phyloP scores from a whole-genome alignment of 1,284 basidiomycete species.

The Trametes sp. region DNA sequence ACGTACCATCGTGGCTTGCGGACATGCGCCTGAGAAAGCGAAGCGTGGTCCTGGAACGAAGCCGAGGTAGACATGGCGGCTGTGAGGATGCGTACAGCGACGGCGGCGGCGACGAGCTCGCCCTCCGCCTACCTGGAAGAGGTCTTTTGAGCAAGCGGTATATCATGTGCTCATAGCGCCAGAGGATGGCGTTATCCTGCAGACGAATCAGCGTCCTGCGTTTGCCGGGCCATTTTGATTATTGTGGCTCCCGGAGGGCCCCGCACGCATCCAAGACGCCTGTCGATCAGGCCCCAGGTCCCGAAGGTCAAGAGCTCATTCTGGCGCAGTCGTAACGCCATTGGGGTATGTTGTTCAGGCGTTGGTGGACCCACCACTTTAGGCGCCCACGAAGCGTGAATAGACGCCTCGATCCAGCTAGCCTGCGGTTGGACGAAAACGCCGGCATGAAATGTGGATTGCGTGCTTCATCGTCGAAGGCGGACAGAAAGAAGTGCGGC shows the following conservation, averaged over 20 bases:
- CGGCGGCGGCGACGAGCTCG: not conserved
- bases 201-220: not conserved
- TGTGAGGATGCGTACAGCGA: not conserved
- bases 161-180: conserved; percentile 5
- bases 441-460: too few species aligned
- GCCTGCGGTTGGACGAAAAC: too few species aligned
- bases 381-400: not conserved
- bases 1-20: conserved; percentile 19
- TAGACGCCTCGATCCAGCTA: not conserved
- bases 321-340: not conserved
- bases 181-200: conserved; percentile 4
- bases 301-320: not conserved
- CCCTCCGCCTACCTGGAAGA: too few species aligned
- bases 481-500: too few species aligned
- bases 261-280: not conserved
- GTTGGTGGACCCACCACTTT: too few species aligned
- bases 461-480: too few species aligned
- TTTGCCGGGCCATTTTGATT: not conserved
- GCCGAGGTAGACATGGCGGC: conserved; percentile 15
- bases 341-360: too few species aligned
- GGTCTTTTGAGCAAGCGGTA: not conserved
- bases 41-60: conserved; percentile 14
- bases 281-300: not conserved
- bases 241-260: not conserved
- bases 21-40: conserved; percentile 10